A percentile compares a stretch with the other conserved stretches of the same genome.
Evolutionary conservation across 306 rosid species (phyloP).

Genomic region (Vigna reflexopilosa): DNA sequence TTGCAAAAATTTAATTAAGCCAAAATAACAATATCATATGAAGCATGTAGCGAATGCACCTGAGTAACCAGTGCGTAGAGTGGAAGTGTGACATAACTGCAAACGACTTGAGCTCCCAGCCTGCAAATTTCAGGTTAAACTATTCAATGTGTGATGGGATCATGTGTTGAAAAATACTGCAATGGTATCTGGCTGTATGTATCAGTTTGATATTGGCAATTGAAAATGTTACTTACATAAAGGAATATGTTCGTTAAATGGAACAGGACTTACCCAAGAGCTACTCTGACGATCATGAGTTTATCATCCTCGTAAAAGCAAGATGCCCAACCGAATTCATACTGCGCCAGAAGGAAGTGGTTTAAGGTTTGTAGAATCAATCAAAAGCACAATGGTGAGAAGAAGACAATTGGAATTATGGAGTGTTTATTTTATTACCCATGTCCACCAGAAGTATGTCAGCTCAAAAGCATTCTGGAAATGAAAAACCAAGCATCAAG

Average conservation of each 20-base stretch:
- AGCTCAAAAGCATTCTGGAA: conserved; percentile 95
- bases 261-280: conserved; percentile 69
- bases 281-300: conserved; percentile 65
- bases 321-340: conserved; percentile 87
- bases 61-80: conserved; percentile 93
- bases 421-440: conserved; percentile 64
- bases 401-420: conserved; percentile 2
- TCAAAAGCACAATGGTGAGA: not conserved
- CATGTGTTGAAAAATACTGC: not conserved
- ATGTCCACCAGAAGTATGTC: conserved; percentile 90
- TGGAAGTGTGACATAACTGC: conserved; percentile 94
- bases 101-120: conserved; percentile 76
- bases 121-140: conserved; percentile 47
- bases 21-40: not conserved
- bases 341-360: conserved; percentile 62
- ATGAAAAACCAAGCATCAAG: conserved; percentile 41
- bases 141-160: not conserved
- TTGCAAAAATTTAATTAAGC: not conserved
- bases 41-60: conserved; percentile 48
- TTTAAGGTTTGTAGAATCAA: conserved; percentile 41
- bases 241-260: not conserved
- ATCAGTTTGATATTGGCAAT: not conserved
- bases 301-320: conserved; percentile 75
- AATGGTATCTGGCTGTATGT: not conserved
- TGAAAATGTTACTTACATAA: not conserved